Conservation (phyloP, 2,329 filamentous ascomycete species). For the Aureobasidium lini region DNA sequence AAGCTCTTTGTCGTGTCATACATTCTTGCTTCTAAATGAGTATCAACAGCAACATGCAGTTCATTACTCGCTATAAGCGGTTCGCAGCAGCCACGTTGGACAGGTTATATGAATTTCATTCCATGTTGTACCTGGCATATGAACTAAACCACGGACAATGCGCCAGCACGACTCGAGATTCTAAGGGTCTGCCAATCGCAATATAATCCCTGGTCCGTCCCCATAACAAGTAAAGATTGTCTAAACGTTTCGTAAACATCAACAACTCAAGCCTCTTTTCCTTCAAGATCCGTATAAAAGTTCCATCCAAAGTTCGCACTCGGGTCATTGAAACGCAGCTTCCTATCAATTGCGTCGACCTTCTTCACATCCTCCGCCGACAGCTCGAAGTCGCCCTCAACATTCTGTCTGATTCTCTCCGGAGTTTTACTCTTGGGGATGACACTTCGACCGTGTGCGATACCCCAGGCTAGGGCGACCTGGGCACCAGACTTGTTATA, state of each 20-base stretch:
- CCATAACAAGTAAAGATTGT: neutral
- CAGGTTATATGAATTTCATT: constrained; percentile 1
- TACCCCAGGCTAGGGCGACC: constrained; percentile 48
- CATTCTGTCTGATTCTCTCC: constrained; percentile 26
- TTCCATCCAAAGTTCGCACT: constrained; percentile 49
- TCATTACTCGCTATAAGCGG: neutral
- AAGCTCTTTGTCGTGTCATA: neutral
- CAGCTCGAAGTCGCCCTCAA: constrained; percentile 50
- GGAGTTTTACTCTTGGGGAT: constrained; percentile 47
- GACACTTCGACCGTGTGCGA: constrained; percentile 44
- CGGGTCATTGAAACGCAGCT: constrained; percentile 56
- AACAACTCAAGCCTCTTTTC: constrained; percentile 33
- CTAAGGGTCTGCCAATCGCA: neutral
- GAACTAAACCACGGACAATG: neutral
- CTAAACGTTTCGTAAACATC: neutral
- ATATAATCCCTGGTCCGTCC: neutral
- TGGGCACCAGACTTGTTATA: constrained; percentile 46
- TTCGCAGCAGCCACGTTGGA: constrained; percentile 10
- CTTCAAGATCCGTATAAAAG: constrained; percentile 53
- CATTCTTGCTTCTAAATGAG: constrained; percentile 2
- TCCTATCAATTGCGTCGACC: constrained; percentile 51
- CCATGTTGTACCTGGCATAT: neutral
- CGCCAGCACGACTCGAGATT: neutral
- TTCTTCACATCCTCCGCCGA: constrained; percentile 49
- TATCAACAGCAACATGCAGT: neutral